Base-by-base conservation (phyloP, 805 yeast species). In the Hanseniaspora lachancei region DNA sequence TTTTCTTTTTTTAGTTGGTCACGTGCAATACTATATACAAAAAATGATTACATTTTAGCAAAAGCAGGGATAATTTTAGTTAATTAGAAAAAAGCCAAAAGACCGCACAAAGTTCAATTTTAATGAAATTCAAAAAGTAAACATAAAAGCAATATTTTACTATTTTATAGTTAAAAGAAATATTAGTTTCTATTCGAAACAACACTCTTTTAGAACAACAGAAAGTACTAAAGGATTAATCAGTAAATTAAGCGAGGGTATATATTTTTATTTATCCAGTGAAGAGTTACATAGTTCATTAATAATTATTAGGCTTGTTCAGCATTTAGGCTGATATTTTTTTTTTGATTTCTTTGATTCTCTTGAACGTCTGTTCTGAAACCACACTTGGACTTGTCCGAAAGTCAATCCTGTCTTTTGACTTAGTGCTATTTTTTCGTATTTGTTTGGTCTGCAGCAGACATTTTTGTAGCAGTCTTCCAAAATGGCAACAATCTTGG, bases 311-410 rank as follows among this genome's bases (percentile, higher is more conserved):
- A 41, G 10, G 7, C 21, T 41, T 23, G 18, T 3, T 21, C 29
- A 41, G 44, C 7, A 3, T 13, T n/a, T 6, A 9, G 12, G n/a
- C 9, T 9, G n/a, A 16, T 27, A 6, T 27, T 27, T n/a, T 23
- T 35, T 24, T 16, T 44, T 52, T 36, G 39, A 27, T 4, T 20
- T 35, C 34, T 39, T 44, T 3, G 46, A 9, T 9, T 53, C 56
- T 53, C 56, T 41, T 12, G 56, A 53, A 68, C 98, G 79, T 68
- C 82, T 86, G 70, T 93, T 93, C 71, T 93, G 98, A 72, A 93
- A 93, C 98, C 98, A 93, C 60, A 91, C 88, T 72, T 93, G 98
- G 38, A 93, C 95, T 1, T 97, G 96, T 68, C 89, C 88, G 68
- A 89, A 97, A n/a, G 91, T 80, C 97, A 93, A 93, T 61, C 81